Percentiles rank a stretch among this genome's conserved stretches.
Conservation (phyloP, 441 rosid genomes). For the Erodium trifolium region DNA sequence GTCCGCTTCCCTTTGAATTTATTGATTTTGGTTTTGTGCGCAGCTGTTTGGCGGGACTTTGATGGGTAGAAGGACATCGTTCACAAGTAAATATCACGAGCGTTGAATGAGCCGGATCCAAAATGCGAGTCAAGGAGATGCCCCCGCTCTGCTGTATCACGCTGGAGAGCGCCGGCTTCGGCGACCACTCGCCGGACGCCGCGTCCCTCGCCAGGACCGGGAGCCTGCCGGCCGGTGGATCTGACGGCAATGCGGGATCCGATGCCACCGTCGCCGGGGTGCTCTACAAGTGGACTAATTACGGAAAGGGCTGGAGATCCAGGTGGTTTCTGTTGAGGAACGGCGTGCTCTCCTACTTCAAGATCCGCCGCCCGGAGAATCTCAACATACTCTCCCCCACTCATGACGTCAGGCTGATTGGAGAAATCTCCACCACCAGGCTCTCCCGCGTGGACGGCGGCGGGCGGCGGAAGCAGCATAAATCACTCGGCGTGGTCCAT, state of each 20-base stretch:
- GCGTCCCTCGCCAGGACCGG: conserved; percentile 42
- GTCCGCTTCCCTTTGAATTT: not conserved
- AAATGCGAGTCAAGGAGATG: conserved; percentile 86
- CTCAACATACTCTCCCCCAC: conserved; percentile 34
- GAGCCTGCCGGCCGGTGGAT: conserved; percentile 55
- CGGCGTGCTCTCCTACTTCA: conserved; percentile 77
- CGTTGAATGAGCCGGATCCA: conserved; percentile 21
- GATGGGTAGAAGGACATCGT: not conserved
- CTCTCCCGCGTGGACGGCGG: conserved; percentile 30
- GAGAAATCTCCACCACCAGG: conserved; percentile 57
- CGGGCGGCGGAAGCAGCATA: conserved; percentile 53
- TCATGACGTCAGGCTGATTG: conserved; percentile 70
- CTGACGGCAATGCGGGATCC: conserved; percentile 47
- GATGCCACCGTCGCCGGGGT: conserved; percentile 72
- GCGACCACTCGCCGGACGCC: conserved; percentile 52
- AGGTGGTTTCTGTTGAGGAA: conserved; percentile 81
- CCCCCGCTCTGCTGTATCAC: conserved; percentile 89
- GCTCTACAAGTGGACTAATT: conserved; percentile 90
- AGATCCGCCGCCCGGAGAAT: conserved; percentile 64
- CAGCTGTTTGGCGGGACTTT: conserved; percentile 12
- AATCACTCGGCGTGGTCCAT: conserved; percentile 77
- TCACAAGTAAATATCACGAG: too few relatives aligned
- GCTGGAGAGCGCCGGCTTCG: conserved; percentile 53
- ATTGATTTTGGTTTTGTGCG: not conserved
- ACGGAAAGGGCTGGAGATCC: conserved; percentile 99